Base-by-base conservation (phyloP, 208 protist species). In the Leptomonas pyrrhocoris region DNA sequence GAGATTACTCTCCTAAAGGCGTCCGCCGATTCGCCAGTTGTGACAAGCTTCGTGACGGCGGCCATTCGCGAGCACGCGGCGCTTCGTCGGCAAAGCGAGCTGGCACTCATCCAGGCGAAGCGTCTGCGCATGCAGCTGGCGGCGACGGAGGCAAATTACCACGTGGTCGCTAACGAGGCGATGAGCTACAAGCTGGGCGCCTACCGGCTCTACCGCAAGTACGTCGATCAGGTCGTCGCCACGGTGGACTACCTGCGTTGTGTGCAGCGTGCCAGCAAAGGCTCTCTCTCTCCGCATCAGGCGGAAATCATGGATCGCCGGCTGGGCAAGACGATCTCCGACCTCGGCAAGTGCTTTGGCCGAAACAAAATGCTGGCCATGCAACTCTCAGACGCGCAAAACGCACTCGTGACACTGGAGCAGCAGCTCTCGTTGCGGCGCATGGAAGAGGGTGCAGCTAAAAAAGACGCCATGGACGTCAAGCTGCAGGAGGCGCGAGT, bases 121-220 rank as follows among this genome's bases (percentile, higher is more conserved):
- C 79, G 81, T 11, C 56, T 85, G 40, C 76, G 77, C 48, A 81
- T 96, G 60, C 89, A 94, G 59, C 83, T 96, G 19, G 82, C 79
- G 16, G 92, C 89, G 9, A 88, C 86, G 1, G 92, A 96, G 73
- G 89, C 92, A 13, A 96, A 96, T 81, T 84, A 88, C 55, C 86
- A 89, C 45, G 86, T 96, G 9, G 88, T 92, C 46, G 67, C 84
- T 31, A 96, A 96, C 76, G 92, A 96, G 79, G 92, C 89, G 18
- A 93, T 68, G 4, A 57, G 77, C 48, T 94, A 96, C 81, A 94
- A 92, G 60, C 82, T 89, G 9, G 87, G 81, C 43, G 92, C 92
- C 1, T 93, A 94, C 60, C 87, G 89, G 9, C 77, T 96, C 34
- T 96, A 94, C 64, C 85, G 88, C 30, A 78, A 80, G 42, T 96